Base-by-base conservation (phyloP, 768 basidiomycete genomes). In the Coprinellus aureogranulatus region DNA sequence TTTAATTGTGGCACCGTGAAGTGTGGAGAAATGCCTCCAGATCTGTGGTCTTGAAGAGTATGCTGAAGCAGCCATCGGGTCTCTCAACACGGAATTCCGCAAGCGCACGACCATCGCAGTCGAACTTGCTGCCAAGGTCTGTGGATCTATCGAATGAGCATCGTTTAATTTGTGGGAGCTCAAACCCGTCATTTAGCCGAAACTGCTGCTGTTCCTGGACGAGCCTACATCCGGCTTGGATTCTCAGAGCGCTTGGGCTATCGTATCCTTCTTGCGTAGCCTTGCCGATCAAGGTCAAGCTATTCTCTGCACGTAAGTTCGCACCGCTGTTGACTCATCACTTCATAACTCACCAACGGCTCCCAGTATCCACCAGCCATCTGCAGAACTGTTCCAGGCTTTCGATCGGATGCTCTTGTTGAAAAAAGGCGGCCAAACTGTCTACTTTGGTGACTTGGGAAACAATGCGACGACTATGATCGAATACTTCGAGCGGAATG, bases 161-260 rank as follows among this genome's bases (percentile, higher is more conserved):
- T n/a, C n/a, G n/a, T n/a, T n/a, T n/a, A n/a, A n/a, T n/a, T n/a
- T n/a, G n/a, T n/a, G n/a, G n/a, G n/a, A n/a, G n/a, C n/a, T n/a
- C n/a, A n/a, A n/a, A n/a, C n/a, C n/a, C n/a, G n/a, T n/a, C n/a
- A n/a, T n/a, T n/a, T n/a, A n/a, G n/a, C 93, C 92, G 0, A 85
- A 85, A 66, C 76, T 94, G 0, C 76, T 96, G 0, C 78, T 95
- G 20, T 95, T 95, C 80, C 74, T 94, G 52, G 93, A 94, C 65
- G 92, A 95, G 68, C 94, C 94, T 1, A 95, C 94, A 0, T 87
- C 90, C 20, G 92, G 92, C 54, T 80, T 94, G 14, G 92, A 93
- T 67, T 92, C 90, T 11, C 90, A 93, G 69, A 89, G 87, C 46
- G 91, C 92, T 2, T 91, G 90, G 90, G 86, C 87, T 26, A 91